Evolutionary conservation across 2,329 filamentous ascomycete species (phyloP).

Genomic region (Scorias spongiosa): DNA sequence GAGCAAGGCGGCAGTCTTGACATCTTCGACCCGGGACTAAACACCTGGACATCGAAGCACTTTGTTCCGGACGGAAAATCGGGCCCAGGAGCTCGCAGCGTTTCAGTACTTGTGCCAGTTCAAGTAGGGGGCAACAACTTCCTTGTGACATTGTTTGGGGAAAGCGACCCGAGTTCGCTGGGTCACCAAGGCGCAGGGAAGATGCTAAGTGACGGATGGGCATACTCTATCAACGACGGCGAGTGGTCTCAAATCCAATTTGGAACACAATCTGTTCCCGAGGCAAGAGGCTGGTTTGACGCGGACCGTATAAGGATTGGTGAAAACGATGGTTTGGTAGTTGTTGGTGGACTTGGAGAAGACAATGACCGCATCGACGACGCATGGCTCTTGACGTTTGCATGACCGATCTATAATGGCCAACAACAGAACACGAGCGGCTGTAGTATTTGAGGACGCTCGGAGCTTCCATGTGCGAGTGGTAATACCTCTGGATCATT

Average conservation of each 20-base stretch:
- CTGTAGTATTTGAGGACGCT: too few species aligned
- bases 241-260: slow-evolving; percentile 22
- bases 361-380: slow-evolving; percentile 37
- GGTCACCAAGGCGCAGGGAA: slow-evolving; percentile 42
- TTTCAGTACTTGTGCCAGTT: slow-evolving; percentile 31
- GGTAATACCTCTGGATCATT: too few species aligned
- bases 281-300: slow-evolving; percentile 38
- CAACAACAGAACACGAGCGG: too few species aligned
- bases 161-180: slow-evolving; percentile 36
- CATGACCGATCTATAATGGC: too few species aligned
- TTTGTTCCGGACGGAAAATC: slow-evolving; percentile 28
- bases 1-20: slow-evolving; percentile 62
- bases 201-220: slow-evolving; percentile 39
- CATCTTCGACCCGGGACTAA: slow-evolving; percentile 30
- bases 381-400: slow-evolving; percentile 29
- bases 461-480: too few species aligned
- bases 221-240: slow-evolving; percentile 23
- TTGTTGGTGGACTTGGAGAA: slow-evolving; percentile 38
- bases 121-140: slow-evolving; percentile 19
- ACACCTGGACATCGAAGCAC: slow-evolving; percentile 26
- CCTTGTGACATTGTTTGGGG: slow-evolving; percentile 39
- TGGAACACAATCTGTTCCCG: slow-evolving; percentile 17
- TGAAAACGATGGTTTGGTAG: slow-evolving; percentile 24
- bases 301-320: slow-evolving; percentile 27
- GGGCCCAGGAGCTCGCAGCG: slow-evolving; percentile 36